Evolutionary conservation across 192 early-diverging fungal genomes (phyloP).

Genomic region (Phycomyces blakesleeanus): DNA sequence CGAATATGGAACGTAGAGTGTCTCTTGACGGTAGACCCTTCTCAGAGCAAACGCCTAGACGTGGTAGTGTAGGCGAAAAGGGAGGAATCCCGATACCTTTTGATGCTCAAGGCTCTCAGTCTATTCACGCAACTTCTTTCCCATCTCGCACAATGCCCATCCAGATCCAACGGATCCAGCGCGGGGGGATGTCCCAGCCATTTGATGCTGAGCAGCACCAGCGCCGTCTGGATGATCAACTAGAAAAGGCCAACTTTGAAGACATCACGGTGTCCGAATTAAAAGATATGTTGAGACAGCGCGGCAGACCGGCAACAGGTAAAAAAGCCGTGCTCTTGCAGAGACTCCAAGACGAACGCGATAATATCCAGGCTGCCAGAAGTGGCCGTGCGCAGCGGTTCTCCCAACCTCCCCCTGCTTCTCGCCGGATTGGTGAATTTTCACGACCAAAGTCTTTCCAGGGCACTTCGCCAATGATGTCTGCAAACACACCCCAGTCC

Average conservation of each 20-base stretch:
- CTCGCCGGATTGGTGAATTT: conserved; percentile 1
- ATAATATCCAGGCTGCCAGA: conserved; percentile 39
- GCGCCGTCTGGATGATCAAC: conserved; percentile 54
- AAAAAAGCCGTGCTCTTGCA: conserved; percentile 71
- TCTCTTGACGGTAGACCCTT: background rate
- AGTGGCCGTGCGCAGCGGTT: conserved; percentile 15
- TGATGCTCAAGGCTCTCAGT: background rate
- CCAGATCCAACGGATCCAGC: conserved; percentile 26
- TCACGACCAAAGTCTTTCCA: conserved; percentile 7
- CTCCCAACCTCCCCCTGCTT: background rate
- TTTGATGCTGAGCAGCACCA: conserved; percentile 47
- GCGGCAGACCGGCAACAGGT: conserved; percentile 64
- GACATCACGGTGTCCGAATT: conserved; percentile 73
- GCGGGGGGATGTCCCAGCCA: background rate
- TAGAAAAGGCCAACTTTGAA: conserved; percentile 64
- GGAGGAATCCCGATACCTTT: background rate
- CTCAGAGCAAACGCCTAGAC: background rate
- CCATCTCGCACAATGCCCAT: conserved; percentile 32
- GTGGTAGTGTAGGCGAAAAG: background rate
- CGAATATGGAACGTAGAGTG: background rate
- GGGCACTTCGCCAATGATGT: conserved; percentile 7
- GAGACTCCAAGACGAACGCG: conserved; percentile 58
- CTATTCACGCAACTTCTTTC: conserved; percentile 7
- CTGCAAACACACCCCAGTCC: background rate
- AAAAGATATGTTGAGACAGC: conserved; percentile 66